Base-by-base conservation (phyloP, 352 stramenopile genomes). In the Phytophthora fragariae region DNA sequence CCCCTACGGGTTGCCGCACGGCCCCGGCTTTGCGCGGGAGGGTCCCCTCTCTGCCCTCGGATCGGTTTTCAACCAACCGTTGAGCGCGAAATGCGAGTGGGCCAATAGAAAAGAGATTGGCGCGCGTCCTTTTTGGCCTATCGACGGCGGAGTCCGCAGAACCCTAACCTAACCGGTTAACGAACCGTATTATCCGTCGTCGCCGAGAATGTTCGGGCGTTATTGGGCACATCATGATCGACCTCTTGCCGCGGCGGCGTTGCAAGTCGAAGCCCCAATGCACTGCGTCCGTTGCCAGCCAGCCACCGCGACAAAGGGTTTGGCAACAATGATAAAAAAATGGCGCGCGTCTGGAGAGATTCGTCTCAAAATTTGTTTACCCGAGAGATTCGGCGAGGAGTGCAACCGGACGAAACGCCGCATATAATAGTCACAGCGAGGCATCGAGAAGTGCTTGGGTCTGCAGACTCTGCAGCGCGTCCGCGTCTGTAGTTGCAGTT, bases 121-220 rank as follows among this genome's bases (percentile, higher is more conserved):
- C 11, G 21, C 21, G 11, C n/a, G 21, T 27, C 49, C 49, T 47
- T 56, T 56, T 56, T 21, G 11, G 49, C 49, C 49, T 15, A 70
- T 70, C 44, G 19, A 2, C 2, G 12, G 5, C 17, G 19, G 49
- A 56, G 49, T 33, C 49, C 0, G 21, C 1, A 3, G 15, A 72
- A 29, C 72, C 56, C 65, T 75, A 78, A 78, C 71, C 59, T 62
- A 68, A 65, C 49, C 71, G 24, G 46, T 47, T 70, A 46, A 6
- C 2, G 29, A 68, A 67, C 55, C 62, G 62, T 44, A 72, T 56
- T 57, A 50, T 57, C 24, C 57, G 33, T 63, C 31, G 41, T 58
- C 37, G 57, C 54, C 41, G 49, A 75, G 57, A 72, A 75, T 72
- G 63, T 74, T 73, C 60, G 54, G 46, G 46, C 46, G 46, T 52